These are phyloP conservation scores for Paraurostyla sp. DNA, from an alignment of 73 alveolate species.

Conservation along the genomic window DNA sequence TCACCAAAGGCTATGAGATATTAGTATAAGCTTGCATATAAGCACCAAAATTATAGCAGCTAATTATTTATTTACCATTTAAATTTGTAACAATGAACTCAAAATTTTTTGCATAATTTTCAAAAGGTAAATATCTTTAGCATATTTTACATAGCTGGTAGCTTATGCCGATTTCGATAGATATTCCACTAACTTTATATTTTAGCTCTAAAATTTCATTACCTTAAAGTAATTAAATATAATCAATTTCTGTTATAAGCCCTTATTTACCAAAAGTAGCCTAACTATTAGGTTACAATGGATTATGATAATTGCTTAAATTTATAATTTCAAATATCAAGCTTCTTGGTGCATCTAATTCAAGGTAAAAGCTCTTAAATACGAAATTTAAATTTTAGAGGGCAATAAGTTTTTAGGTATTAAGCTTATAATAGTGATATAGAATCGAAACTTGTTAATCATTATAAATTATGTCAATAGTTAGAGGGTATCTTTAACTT, in stretches of 20 bases:
- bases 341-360: slow-evolving; percentile 10
- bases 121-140: background rate
- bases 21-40: background rate
- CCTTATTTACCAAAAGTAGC: background rate
- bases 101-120: background rate
- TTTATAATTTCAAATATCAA: background rate
- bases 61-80: background rate
- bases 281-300: background rate
- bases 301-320: background rate
- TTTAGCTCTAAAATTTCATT: too few relatives aligned
- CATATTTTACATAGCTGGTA: background rate
- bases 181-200: background rate
- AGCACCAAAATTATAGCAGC: slow-evolving; percentile 31
- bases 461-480: background rate
- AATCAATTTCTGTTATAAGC: background rate
- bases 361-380: background rate
- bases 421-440: slow-evolving; percentile 5
- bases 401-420: background rate
- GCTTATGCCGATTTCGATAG: background rate
- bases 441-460: background rate
- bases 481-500: background rate
- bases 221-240: too few relatives aligned
- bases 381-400: background rate
- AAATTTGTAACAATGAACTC: background rate
- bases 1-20: too few relatives aligned